Conservation (phyloP, 2,329 filamentous ascomycete genomes). For the Diaporthe destruens region DNA sequence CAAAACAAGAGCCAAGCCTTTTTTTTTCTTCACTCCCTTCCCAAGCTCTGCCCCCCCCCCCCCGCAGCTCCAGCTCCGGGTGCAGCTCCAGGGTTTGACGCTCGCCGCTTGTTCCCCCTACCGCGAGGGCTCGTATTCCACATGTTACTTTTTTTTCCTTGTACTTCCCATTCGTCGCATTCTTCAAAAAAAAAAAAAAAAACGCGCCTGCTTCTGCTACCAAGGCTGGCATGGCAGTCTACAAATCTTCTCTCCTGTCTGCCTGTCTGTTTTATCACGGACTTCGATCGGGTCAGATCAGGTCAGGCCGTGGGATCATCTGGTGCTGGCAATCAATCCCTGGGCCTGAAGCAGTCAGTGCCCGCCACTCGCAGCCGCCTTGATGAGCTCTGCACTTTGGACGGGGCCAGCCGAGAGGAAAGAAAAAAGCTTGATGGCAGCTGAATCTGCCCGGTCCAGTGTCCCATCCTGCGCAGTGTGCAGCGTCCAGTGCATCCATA, state of each 20-base stretch:
- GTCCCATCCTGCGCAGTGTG: no score
- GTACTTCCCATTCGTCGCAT: not conserved
- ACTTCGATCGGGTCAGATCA: not conserved
- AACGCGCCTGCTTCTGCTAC: not conserved
- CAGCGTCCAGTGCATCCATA: not conserved
- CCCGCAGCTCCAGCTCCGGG: slow-evolving; percentile 18
- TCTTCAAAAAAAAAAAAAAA: no score
- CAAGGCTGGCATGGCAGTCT: slow-evolving; percentile 13
- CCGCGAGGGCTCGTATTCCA: slow-evolving; percentile 42
- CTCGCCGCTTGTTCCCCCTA: slow-evolving; percentile 33
- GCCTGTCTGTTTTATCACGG: not conserved
- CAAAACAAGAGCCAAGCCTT: slow-evolving; percentile 11
- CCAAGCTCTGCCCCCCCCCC: no score
- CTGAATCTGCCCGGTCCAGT: not conserved
- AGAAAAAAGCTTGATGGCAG: not conserved
- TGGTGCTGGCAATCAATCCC: not conserved
- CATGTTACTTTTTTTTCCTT: slow-evolving; percentile 36
- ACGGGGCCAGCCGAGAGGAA: not conserved
- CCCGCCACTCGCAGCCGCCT: not conserved
- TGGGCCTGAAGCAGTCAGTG: not conserved
- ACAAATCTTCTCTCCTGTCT: no score
- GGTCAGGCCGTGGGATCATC: not conserved
- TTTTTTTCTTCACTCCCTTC: no score
- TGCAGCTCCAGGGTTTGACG: slow-evolving; percentile 2
- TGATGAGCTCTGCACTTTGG: not conserved